phyloP scores from a whole-genome alignment of 2,329 filamentous ascomycete species.

The Pseudopyricularia javanii region DNA sequence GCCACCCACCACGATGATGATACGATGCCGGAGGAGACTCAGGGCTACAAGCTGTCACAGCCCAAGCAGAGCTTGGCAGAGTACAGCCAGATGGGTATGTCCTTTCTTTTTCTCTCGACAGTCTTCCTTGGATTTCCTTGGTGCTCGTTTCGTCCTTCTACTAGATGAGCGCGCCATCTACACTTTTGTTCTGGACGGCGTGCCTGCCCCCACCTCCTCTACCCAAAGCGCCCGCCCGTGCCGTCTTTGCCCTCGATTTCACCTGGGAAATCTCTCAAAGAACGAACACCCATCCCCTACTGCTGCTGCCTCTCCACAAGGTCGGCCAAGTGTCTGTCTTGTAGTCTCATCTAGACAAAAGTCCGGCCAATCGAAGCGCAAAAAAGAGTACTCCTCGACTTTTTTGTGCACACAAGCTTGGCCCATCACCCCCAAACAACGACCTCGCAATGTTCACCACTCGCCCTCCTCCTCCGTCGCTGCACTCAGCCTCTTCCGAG shows the following conservation, averaged over 20 bases:
- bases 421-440: neutral
- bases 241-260: neutral
- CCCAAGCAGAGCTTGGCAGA: constrained; percentile 92
- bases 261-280: neutral
- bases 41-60: constrained; percentile 96
- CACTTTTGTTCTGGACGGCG: no score
- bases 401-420: neutral
- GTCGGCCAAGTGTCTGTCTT: neutral
- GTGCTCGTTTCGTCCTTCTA: neutral
- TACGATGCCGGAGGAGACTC: constrained; percentile 72
- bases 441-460: constrained; percentile 2
- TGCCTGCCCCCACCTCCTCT: neutral
- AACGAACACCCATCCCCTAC: neutral
- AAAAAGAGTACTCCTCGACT: neutral
- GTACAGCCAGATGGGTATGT: constrained; percentile 85
- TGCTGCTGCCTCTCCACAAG: neutral
- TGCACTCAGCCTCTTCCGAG: neutral
- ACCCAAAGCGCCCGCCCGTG: neutral
- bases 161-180: no score
- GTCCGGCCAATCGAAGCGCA: no score
- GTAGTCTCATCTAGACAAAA: neutral
- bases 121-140: neutral
- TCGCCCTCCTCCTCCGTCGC: neutral
- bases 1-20: constrained; percentile 65
- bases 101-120: neutral